Conservation (phyloP, 1,139 yeast species). For the Zygotorulaspora mrakii region DNA sequence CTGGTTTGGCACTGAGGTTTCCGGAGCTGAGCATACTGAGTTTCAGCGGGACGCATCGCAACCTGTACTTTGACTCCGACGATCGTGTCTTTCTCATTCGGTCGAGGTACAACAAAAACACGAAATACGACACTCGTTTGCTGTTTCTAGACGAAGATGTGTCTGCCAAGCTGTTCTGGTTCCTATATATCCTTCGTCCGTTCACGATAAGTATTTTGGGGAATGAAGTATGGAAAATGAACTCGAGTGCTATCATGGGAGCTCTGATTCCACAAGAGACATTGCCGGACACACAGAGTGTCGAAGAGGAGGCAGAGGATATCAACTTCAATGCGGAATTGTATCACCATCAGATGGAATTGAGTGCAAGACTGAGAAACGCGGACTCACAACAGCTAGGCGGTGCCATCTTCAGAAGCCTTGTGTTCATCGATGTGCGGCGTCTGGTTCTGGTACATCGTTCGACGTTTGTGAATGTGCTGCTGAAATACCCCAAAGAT, state of each 20-base stretch:
- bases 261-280: conserved; percentile 3
- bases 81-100: conserved; percentile 4
- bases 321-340: conserved; percentile 3
- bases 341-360: conserved; percentile 4
- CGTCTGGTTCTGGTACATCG: neutral
- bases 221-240: neutral
- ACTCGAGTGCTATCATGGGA: neutral
- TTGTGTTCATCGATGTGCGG: conserved; percentile 2
- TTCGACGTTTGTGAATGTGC: conserved; percentile 1
- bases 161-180: conserved; percentile 5
- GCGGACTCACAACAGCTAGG: neutral
- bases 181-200: conserved; percentile 3
- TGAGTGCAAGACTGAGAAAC: neutral
- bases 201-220: conserved; percentile 1
- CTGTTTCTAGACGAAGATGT: neutral
- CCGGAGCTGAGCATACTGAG: conserved; percentile 3
- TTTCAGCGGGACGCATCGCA: neutral
- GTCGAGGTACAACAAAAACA: conserved; percentile 5
- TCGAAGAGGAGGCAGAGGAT: conserved; percentile 3
- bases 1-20: conserved; percentile 4
- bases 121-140: conserved; percentile 3
- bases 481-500: conserved; percentile 2
- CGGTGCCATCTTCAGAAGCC: conserved; percentile 3
- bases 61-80: conserved; percentile 4
- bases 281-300: neutral